Evolutionary conservation across 257 asterid genomes (phyloP).

Genomic region (Gardenia jasminoides): DNA sequence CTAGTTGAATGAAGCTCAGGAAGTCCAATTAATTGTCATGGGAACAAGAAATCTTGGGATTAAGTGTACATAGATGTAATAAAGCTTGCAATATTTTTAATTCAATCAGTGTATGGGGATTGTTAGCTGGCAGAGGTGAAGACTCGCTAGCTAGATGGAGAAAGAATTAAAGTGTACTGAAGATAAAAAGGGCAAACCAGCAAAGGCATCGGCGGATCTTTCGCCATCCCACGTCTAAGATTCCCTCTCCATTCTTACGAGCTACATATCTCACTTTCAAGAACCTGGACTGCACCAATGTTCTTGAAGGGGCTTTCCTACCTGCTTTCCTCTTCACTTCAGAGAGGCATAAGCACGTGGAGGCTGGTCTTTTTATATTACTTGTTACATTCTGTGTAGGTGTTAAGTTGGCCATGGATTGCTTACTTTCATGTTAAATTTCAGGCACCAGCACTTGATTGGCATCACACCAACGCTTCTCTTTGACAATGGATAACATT

Average conservation of each 20-base stretch:
- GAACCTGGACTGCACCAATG: constrained; percentile 9
- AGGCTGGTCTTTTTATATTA: constrained; percentile 25
- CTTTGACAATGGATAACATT: neutral
- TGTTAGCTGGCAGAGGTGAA: constrained; percentile 57
- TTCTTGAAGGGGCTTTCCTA: constrained; percentile 31
- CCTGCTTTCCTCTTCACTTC: constrained; percentile 35
- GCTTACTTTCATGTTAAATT: neutral
- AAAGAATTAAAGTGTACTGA: constrained; percentile 1
- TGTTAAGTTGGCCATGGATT: constrained; percentile 15
- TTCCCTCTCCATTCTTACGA: constrained; percentile 32
- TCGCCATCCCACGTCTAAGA: constrained; percentile 80
- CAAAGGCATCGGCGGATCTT: constrained; percentile 62
- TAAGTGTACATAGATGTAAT: constrained; percentile 1
- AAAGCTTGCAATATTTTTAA: constrained; percentile 6
- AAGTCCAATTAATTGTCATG: constrained; percentile 12
- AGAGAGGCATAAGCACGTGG: constrained; percentile 55
- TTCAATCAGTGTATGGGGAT: constrained; percentile 16
- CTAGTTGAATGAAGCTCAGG: neutral
- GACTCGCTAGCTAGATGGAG: constrained; percentile 19
- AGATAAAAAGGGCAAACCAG: constrained; percentile 33
- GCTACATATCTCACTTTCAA: constrained; percentile 13
- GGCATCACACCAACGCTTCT: neutral
- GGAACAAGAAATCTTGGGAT: constrained; percentile 22
- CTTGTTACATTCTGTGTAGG: constrained; percentile 41
- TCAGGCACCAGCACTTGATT: neutral